Conservation (phyloP, 257 asterid species). For the Paulownia fortunei region DNA sequence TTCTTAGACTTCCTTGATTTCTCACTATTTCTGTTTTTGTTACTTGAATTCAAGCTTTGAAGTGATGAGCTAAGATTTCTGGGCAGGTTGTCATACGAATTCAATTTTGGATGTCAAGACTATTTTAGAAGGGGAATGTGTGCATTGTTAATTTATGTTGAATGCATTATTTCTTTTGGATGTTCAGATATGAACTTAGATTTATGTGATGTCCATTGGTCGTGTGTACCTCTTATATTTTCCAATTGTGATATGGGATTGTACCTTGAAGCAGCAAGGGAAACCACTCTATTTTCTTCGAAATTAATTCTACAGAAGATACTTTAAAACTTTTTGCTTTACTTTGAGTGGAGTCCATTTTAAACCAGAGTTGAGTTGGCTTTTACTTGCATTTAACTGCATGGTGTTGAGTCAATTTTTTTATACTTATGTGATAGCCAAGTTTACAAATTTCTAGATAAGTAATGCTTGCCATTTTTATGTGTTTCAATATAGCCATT, state of each 20-base stretch:
- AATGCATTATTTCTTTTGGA: not conserved
- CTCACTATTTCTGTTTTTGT: conserved; percentile 19
- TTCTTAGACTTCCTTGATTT: conserved; percentile 27
- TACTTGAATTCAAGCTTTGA: not conserved
- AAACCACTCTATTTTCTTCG: no score
- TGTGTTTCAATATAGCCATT: no score
- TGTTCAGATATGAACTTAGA: not conserved
- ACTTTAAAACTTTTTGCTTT: no score
- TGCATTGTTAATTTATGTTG: conserved; percentile 13
- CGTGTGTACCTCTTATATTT: not conserved
- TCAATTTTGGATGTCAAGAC: conserved; percentile 38
- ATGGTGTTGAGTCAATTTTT: no score
- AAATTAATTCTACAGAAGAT: no score
- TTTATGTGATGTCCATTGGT: not conserved
- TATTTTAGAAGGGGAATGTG: conserved; percentile 9
- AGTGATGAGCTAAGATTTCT: not conserved
- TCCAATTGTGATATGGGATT: not conserved
- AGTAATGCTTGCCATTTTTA: no score
- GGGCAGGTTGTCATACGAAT: conserved; percentile 27
- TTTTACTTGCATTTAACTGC: no score
- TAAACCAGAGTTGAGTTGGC: no score
- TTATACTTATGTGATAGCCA: no score
- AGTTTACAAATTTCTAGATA: no score
- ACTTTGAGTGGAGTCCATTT: no score
- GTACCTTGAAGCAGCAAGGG: no score